Base-by-base conservation (phyloP, 2,329 filamentous ascomycete genomes). In the Fusarium sp. region DNA sequence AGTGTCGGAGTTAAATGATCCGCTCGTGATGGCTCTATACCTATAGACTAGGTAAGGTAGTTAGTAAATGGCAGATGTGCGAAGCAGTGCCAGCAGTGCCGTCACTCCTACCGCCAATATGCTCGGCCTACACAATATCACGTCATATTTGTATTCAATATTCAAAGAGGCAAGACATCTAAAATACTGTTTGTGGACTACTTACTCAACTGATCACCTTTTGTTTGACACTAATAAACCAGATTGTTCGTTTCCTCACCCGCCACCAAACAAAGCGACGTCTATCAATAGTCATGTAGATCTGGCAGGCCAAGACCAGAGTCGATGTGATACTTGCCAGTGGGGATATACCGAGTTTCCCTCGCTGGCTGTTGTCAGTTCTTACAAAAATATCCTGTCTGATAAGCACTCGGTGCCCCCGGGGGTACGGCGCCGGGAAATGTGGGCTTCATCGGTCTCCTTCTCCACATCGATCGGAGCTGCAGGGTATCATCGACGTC, bases 401-500 rank as follows among this genome's bases (percentile, higher is more conserved):
- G 41, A 31, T 57, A 53, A 47, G 53, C 52, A 36, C n/a, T 49
- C 66, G 66, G 65, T 22, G 50, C 35, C 25, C 35, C 59, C 52
- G 58, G 33, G 25, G 33, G 20, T 29, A 44, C 38, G 47, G 41
- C 20, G 12, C 22, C 47, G 57, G 57, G 57, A 65, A 62, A 62
- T 38, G 36, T 62, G 62, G 47, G 29, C 22, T 36, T 33, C 33
- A 11, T 44, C 62, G 47, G 58, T 42, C 41, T 27, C 57, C 39
- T 29, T 31, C 36, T 33, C 53, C 38, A 57, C 33, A 53, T 46
- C 31, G 27, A 45, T 46, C 53, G 42, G 61, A 44, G 50, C 47
- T 54, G 27, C 49, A 62, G 47, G 66, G 66, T 69, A 69, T 49
- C 42, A 59, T 58, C 13, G 33, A 50, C 29, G 25, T 55, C 64